These are phyloP conservation scores for Ceratocystis harringtonii DNA, from an alignment of 2,329 filamentous ascomycete species.

Conservation along the genomic window DNA sequence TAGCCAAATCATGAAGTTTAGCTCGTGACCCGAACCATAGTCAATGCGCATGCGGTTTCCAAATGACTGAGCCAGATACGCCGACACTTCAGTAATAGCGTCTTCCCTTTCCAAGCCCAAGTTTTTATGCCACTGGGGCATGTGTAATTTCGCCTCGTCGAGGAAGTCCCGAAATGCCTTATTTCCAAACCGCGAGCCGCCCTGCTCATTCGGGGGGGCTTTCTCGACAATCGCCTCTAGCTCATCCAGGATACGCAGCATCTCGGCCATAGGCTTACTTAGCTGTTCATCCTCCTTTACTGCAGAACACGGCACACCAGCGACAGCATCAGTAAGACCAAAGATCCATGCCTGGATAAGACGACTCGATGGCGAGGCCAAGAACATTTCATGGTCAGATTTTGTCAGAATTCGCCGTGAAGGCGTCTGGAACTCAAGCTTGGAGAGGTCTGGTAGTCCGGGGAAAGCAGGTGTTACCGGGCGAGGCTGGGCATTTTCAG, in stretches of 20 bases:
- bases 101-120: slow-evolving; percentile 37
- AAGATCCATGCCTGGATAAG: slow-evolving; percentile 78
- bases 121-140: slow-evolving; percentile 45
- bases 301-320: slow-evolving; percentile 49
- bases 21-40: slow-evolving; percentile 92
- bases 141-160: slow-evolving; percentile 46
- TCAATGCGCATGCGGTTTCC: slow-evolving; percentile 81
- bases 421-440: slow-evolving; percentile 49
- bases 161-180: slow-evolving; percentile 76
- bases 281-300: slow-evolving; percentile 36
- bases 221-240: slow-evolving; percentile 50
- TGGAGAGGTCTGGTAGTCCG: slow-evolving; percentile 40
- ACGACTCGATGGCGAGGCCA: slow-evolving; percentile 57
- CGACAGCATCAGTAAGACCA: slow-evolving; percentile 65
- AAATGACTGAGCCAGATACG: slow-evolving; percentile 71
- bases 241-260: slow-evolving; percentile 56
- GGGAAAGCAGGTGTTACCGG: slow-evolving; percentile 65
- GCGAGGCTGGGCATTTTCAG: slow-evolving; percentile 43
- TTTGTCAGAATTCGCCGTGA: slow-evolving; percentile 66
- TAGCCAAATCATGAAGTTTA: slow-evolving; percentile 94
- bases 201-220: slow-evolving; percentile 71
- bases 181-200: slow-evolving; percentile 86
- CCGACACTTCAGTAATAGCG: slow-evolving; percentile 55
- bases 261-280: slow-evolving; percentile 44
- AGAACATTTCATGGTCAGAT: slow-evolving; percentile 67